Evolutionary conservation across 108 stramenopile genomes (phyloP), one percentile per base, ranked within the genome.

Genomic region (Fragilaria crotonensis): DNA sequence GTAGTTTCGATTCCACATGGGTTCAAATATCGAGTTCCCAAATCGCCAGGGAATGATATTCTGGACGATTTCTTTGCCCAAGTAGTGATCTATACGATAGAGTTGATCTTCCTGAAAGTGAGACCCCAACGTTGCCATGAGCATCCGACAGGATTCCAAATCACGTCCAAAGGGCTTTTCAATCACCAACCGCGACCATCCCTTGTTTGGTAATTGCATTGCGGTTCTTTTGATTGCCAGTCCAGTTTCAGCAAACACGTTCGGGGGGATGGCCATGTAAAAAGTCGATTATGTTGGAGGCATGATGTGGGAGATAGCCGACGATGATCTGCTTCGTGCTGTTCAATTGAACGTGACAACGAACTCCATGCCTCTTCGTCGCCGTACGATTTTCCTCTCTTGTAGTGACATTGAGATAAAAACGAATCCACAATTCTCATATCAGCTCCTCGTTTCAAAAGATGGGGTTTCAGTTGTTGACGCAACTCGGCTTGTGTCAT

Each of bases 141-240:
- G 48, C 44, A 87, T 72, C 33, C 74, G 64, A 64, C 84, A 92
- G 25, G 84, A 80, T 47, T 84, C 88, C 57, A 83, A 69, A 75
- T 98, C 97, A 11, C 79, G 79, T 21, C 98, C 98, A 79, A 99
- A 99, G 0, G 98, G 98, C 72, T 99, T 99, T 72, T 99, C 98
- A 33, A 96, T 81, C 27, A 99, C 81, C 20, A 98, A 65, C 11
- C 96, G 76, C 3, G 75, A 88, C 75, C 84, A 97, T 4, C 80
- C 70, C 11, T 25, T 62, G 30, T 46, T 47, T 0, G 68, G 62
- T 9, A 19, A 22, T 0, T 76, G 59, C 70, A 95, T 77, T 31
- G 71, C 85, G 5, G 55, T 54, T 41, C 63, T 66, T 45, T 77
- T 77, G 51, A 97, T 87, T 1, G 90, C 79, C n/a, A 62, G 60